A percentile compares a stretch with the other conserved stretches of the same genome.
Conservation (phyloP, 2,329 filamentous ascomycete genomes). For the Catunica adiposa region DNA sequence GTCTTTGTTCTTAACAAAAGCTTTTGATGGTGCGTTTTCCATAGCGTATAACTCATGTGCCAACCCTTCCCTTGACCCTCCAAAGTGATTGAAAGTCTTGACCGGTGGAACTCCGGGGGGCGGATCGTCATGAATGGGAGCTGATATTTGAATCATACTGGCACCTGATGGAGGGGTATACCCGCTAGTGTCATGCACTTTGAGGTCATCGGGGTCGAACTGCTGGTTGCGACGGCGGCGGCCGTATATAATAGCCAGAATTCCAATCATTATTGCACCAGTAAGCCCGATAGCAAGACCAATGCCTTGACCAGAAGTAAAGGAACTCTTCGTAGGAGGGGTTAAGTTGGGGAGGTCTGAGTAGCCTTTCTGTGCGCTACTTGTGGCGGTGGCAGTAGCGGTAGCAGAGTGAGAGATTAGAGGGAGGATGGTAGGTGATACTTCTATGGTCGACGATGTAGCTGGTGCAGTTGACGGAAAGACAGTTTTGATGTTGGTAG, state of each 20-base stretch:
- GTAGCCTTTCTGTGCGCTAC: slow-evolving; percentile 10
- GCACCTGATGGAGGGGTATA: slow-evolving; percentile 18
- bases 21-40: slow-evolving; percentile 16
- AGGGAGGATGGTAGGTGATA: slow-evolving; percentile 6
- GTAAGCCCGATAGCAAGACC: slow-evolving; percentile 41
- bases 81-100: slow-evolving; percentile 13
- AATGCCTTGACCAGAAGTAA: slow-evolving; percentile 32
- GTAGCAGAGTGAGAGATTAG: neutral
- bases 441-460: slow-evolving; percentile 5
- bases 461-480: slow-evolving; percentile 3
- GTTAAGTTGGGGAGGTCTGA: neutral
- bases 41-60: slow-evolving; percentile 9
- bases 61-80: slow-evolving; percentile 6
- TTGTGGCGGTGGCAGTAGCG: slow-evolving; percentile 15
- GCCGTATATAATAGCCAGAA: slow-evolving; percentile 31
- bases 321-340: slow-evolving; percentile 13
- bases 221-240: slow-evolving; percentile 27
- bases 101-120: neutral
- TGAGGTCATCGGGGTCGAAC: slow-evolving; percentile 21
- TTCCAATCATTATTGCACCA: slow-evolving; percentile 31
- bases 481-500: neutral
- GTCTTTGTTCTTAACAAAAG: slow-evolving; percentile 9
- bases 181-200: slow-evolving; percentile 13
- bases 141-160: slow-evolving; percentile 26
- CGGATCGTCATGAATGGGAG: slow-evolving; percentile 22